These are phyloP conservation scores for Yamadazyma taylorii DNA, from an alignment of 1,139 yeast species.

Conservation along the genomic window DNA sequence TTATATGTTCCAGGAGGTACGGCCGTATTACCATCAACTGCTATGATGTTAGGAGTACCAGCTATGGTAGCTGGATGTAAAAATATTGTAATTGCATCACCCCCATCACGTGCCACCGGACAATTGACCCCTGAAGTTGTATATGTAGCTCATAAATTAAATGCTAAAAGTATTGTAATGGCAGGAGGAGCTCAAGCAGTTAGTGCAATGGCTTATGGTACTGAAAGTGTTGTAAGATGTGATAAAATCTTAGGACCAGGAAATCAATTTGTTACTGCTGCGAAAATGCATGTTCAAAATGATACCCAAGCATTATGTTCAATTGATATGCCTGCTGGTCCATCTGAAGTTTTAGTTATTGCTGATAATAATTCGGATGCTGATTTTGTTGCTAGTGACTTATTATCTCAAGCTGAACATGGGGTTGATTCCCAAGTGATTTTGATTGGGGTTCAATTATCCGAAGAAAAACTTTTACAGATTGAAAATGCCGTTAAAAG, in stretches of 20 bases:
- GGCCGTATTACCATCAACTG: slow-evolving; percentile 96
- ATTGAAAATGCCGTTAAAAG: slow-evolving; percentile 78
- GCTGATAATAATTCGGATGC: slow-evolving; percentile 89
- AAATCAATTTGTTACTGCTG: slow-evolving; percentile 98
- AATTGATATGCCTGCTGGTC: slow-evolving; percentile 99
- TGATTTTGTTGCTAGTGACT: slow-evolving; percentile 92
- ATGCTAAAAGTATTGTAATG: slow-evolving; percentile 83
- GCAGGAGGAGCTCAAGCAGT: slow-evolving; percentile 99
- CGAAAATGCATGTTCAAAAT: slow-evolving; percentile 95
- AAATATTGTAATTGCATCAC: slow-evolving; percentile 94
- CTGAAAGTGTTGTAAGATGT: slow-evolving; percentile 86
- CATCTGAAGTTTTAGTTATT: slow-evolving; percentile 92
- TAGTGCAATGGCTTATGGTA: slow-evolving; percentile 98
- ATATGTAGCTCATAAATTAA: slow-evolving; percentile 93
- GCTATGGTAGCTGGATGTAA: slow-evolving; percentile 97
- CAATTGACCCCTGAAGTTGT: slow-evolving; percentile 95
- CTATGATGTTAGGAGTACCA: slow-evolving; percentile 98
- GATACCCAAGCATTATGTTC: slow-evolving; percentile 94
- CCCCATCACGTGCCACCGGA: slow-evolving; percentile 91
- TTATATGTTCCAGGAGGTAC: slow-evolving; percentile 98
- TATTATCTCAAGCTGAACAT: slow-evolving; percentile 97
- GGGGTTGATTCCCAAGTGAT: slow-evolving; percentile 98
- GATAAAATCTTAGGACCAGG: slow-evolving; percentile 99
- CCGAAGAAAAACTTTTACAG: slow-evolving; percentile 55
- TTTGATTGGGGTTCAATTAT: slow-evolving; percentile 76